Evolutionary conservation across 2,329 filamentous ascomycete genomes (phyloP), one percentile per base, ranked within the genome.

Genomic region (Cercospora sp.): DNA sequence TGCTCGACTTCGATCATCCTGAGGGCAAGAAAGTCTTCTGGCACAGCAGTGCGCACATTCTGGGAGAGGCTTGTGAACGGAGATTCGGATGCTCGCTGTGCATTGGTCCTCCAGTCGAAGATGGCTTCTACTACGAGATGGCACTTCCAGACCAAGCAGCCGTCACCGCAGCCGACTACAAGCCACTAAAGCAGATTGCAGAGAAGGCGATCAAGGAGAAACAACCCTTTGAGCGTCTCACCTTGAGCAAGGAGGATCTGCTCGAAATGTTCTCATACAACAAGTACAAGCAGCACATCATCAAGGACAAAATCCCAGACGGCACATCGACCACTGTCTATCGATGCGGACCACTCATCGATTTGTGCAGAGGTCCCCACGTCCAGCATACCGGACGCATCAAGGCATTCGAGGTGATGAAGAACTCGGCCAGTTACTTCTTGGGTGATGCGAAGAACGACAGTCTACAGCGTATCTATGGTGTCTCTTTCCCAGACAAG

Each of bases 61-160:
- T 99, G n/a, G 95, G 95, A 74, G 95, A 98, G 81, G 94, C 94
- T 68, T 91, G 91, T 60, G 95, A 99, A 82, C 87, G 91, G 77
- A 87, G 93, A 75, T 99, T 93, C 78, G 92, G 93, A 68, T 97
- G 94, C 82, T 90, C 92, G 75, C 87, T 97, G 57, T 97, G 93
- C 80, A 96, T 97, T 78, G 95, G 95, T 26, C 95, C 95, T 36
- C 95, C 93, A 9, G 93, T 94, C 55, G 89, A 93, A 63, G 90
- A 94, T 80, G 94, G 93, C 45, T 97, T 97, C 85, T 97, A 97
- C 86, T 98, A 97, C 81, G 93, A 98, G 81, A 97, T 98, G 94
- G 91, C 91, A 33, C 85, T 92, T 55, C 87, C 91, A 58, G 89
- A 90, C 45, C 89, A 89, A 77, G 89, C 84, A 63, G 85, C 86